Percentiles rank a stretch among this genome's conserved stretches.
phyloP scores from a whole-genome alignment of 345 rosid genomes.

The Turnera subulata region DNA sequence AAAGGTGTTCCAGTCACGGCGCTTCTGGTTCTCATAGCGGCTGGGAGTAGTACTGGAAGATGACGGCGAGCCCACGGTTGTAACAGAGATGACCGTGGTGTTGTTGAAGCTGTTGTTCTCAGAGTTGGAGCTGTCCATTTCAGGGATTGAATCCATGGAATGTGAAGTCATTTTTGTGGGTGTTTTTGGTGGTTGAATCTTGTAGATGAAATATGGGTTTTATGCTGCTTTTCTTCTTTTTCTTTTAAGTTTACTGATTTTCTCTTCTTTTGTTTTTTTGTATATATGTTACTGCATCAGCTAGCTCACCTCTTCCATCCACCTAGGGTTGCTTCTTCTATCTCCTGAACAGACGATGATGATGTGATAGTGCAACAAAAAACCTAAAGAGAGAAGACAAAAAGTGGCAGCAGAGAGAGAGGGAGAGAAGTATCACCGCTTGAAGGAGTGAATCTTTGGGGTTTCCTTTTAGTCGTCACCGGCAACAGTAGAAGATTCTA shows the following conservation, averaged over 20 bases:
- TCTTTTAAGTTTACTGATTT: no score
- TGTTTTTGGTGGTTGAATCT: background rate
- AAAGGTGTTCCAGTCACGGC: constrained; percentile 39
- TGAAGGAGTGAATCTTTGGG: no score
- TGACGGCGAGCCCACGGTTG: constrained; percentile 10
- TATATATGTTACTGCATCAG: no score
- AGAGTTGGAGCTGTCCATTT: constrained; percentile 17
- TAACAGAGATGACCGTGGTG: constrained; percentile 1
- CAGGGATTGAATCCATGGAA: constrained; percentile 22
- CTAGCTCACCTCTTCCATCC: background rate
- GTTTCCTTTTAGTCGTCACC: no score
- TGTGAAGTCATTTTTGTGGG: background rate
- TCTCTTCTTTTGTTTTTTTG: no score
- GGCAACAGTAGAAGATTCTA: no score
- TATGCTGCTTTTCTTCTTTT: no score
- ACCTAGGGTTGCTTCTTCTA: constrained; percentile 6
- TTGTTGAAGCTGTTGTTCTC: constrained; percentile 5
- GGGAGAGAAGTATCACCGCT: background rate
- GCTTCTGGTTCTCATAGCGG: constrained; percentile 39
- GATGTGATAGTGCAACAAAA: background rate
- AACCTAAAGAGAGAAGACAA: background rate
- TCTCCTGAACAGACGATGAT: background rate
- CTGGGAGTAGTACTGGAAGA: constrained; percentile 17
- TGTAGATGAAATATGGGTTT: no score
- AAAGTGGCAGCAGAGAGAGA: background rate